A percentile compares a stretch with the other conserved stretches of the same genome.
Conservation (phyloP, 2,329 filamentous ascomycete genomes). For the Exophiala oligosperma region DNA sequence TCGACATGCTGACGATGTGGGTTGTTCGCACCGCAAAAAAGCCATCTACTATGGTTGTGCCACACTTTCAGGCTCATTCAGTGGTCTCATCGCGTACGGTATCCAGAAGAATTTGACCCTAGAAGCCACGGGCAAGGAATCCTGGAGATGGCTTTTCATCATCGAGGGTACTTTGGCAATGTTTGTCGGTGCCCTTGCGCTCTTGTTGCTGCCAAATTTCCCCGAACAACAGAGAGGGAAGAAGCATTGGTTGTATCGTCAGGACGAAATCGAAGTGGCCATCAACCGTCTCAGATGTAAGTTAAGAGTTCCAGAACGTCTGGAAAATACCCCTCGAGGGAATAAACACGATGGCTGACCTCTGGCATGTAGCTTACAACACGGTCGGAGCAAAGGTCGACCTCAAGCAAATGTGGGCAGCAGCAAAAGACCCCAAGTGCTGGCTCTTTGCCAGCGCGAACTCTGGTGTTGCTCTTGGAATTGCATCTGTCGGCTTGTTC, state of each 20-base stretch:
- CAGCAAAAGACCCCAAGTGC: constrained; percentile 6
- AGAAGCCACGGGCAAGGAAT: constrained; percentile 48
- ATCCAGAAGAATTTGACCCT: constrained; percentile 67
- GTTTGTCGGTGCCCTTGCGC: constrained; percentile 56
- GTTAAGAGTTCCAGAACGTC: no score
- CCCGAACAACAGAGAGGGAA: constrained; percentile 39
- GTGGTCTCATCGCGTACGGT: constrained; percentile 63
- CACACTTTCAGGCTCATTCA: constrained; percentile 70
- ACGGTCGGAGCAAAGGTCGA: constrained; percentile 11
- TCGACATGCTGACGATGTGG: neutral
- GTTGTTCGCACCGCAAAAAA: neutral
- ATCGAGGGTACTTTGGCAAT: constrained; percentile 68
- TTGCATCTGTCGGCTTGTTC: constrained; percentile 11
- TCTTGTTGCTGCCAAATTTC: constrained; percentile 66
- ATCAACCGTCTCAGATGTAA: no score
- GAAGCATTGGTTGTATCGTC: neutral
- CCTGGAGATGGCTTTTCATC: constrained; percentile 67
- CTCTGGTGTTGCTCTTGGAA: constrained; percentile 6
- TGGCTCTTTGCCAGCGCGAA: constrained; percentile 10
- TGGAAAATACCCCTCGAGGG: no score
- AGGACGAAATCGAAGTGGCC: neutral
- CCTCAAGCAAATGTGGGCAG: constrained; percentile 2
- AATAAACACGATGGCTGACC: no score
- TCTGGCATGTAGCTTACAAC: neutral
- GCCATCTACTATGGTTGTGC: constrained; percentile 53